phyloP scores from a whole-genome alignment of 2,329 filamentous ascomycete genomes.

The Mollisiaceae sp. region DNA sequence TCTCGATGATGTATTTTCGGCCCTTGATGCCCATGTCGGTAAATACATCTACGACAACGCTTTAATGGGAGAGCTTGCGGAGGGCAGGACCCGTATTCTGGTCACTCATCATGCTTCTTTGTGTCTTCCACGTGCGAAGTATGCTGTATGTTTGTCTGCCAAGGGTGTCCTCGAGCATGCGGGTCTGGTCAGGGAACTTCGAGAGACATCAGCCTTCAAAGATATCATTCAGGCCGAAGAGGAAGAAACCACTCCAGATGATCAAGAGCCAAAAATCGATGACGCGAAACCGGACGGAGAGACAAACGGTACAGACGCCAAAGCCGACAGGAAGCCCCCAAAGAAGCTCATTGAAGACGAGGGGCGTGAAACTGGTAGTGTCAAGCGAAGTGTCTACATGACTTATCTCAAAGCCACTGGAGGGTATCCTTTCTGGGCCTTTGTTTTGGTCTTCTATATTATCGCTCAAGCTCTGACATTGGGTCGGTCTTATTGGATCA shows the following conservation, averaged over 20 bases:
- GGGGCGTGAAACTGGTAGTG: slow-evolving; percentile 67
- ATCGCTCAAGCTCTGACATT: slow-evolving; percentile 32
- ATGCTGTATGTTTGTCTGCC: slow-evolving; percentile 63
- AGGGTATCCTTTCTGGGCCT: slow-evolving; percentile 62
- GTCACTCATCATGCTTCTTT: slow-evolving; percentile 80
- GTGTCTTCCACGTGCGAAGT: slow-evolving; percentile 71
- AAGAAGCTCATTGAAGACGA: slow-evolving; percentile 66
- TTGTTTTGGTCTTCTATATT: slow-evolving; percentile 59
- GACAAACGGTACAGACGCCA: slow-evolving; percentile 4
- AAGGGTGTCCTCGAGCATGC: slow-evolving; percentile 22
- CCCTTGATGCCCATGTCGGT: slow-evolving; percentile 82
- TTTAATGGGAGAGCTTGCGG: slow-evolving; percentile 69
- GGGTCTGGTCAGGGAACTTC: slow-evolving; percentile 21
- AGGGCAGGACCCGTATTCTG: slow-evolving; percentile 73
- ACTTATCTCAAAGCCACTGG: slow-evolving; percentile 70
- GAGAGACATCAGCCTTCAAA: slow-evolving; percentile 17
- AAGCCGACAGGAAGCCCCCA: slow-evolving; percentile 18
- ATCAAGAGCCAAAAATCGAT: slow-evolving; percentile 5
- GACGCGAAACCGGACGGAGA: slow-evolving; percentile 3
- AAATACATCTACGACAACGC: slow-evolving; percentile 78
- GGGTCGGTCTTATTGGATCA: slow-evolving; percentile 65
- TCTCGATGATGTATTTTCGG: slow-evolving; percentile 82
- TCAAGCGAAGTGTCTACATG: slow-evolving; percentile 68
- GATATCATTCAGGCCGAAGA: slow-evolving; percentile 20
- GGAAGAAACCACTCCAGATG: slow-evolving; percentile 3